Evolutionary conservation across 2,329 filamentous ascomycete species (phyloP).

Genomic region (Clonostachys solani): DNA sequence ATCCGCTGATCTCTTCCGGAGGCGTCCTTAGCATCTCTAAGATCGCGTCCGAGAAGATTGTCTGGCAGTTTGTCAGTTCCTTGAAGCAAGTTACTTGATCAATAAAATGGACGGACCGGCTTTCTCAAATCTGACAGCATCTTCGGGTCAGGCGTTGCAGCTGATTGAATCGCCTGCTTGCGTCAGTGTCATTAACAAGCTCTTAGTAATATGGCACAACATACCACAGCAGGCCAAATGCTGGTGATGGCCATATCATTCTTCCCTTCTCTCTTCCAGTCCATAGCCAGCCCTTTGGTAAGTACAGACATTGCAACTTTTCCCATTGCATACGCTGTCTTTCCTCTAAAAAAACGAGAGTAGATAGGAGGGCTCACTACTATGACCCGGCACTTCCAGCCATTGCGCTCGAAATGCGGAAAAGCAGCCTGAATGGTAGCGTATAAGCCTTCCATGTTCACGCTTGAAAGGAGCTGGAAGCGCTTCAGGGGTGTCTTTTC

Average conservation of each 20-base stretch:
- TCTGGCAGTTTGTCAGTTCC: constrained; percentile 31
- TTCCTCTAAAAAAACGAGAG: constrained; percentile 78
- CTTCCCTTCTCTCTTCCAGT: constrained; percentile 59
- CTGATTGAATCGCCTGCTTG: neutral
- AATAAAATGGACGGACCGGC: constrained; percentile 1
- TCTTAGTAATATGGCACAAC: constrained; percentile 35
- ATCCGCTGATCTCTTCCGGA: constrained; percentile 60
- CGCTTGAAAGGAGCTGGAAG: constrained; percentile 74
- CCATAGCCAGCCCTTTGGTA: constrained; percentile 79
- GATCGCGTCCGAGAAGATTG: constrained; percentile 77
- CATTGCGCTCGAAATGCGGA: constrained; percentile 49
- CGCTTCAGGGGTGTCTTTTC: constrained; percentile 68
- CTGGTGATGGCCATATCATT: constrained; percentile 72
- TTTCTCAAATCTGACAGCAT: neutral
- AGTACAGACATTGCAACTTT: constrained; percentile 82
- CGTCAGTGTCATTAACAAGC: neutral
- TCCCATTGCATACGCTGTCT: constrained; percentile 76
- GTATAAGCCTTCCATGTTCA: constrained; percentile 76
- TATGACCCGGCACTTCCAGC: constrained; percentile 54
- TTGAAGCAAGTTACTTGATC: too few species aligned
- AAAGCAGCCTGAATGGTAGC: constrained; percentile 63
- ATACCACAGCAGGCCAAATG: constrained; percentile 68
- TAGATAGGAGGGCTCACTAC: constrained; percentile 85
- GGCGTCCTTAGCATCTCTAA: constrained; percentile 65
- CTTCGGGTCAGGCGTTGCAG: constrained; percentile 6